Evolutionary conservation across 164 flowering plant species (phyloP).

Genomic region (Chimonanthus salicifolius): DNA sequence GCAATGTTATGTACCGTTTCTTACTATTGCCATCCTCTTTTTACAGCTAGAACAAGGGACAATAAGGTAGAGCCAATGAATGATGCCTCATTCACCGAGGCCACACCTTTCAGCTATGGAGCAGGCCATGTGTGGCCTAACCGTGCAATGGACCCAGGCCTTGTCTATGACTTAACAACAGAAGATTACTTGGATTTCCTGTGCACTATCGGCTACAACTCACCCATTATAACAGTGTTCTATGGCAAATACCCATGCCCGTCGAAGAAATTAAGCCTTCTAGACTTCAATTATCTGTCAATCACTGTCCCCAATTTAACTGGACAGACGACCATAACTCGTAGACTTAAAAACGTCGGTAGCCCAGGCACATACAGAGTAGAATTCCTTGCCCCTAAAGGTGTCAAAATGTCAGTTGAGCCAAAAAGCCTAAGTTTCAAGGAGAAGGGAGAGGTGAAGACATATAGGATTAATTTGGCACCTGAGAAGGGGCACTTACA

Average conservation of each 20-base stretch:
- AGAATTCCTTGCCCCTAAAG: slow-evolving; percentile 28
- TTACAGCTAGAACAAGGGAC: slow-evolving; percentile 42
- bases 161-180: slow-evolving; percentile 31
- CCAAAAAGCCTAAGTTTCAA: slow-evolving; percentile 45
- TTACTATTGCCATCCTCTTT: not conserved
- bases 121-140: slow-evolving; percentile 66
- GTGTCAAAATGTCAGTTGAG: slow-evolving; percentile 29
- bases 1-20: not conserved
- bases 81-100: slow-evolving; percentile 13
- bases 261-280: not conserved
- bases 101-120: slow-evolving; percentile 54
- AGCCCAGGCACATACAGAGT: slow-evolving; percentile 41
- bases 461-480: slow-evolving; percentile 29
- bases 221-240: slow-evolving; percentile 14
- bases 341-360: slow-evolving; percentile 71
- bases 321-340: slow-evolving; percentile 8
- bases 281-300: slow-evolving; percentile 26
- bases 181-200: slow-evolving; percentile 25
- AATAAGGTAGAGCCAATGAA: slow-evolving; percentile 28
- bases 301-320: slow-evolving; percentile 15
- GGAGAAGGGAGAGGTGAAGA: slow-evolving; percentile 54
- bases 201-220: slow-evolving; percentile 33
- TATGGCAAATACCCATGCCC: slow-evolving; percentile 16
- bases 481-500: slow-evolving; percentile 1
- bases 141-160: slow-evolving; percentile 60